Evolutionary conservation across 108 stramenopile species (phyloP), one percentile per base, ranked within the genome.

Genomic region (Stephanodiscus minutulus): DNA sequence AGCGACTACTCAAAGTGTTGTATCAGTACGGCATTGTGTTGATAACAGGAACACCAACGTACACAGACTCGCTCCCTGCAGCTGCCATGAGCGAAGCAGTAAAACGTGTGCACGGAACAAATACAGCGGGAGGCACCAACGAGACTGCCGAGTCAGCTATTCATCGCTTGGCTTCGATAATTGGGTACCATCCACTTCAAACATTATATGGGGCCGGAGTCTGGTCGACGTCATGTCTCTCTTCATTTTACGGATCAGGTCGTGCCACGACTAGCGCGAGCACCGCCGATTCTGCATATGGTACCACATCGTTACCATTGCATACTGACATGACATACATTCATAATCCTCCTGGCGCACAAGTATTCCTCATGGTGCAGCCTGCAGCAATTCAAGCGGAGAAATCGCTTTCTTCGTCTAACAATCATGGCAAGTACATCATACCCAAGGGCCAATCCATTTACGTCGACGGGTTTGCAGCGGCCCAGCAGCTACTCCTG

Each of bases 321-420:
- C 93, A 94, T 72, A 94, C 93, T 9, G 93, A 94, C 65, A 87
- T 91, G 86, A 90, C 87, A 4, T 94, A 94, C 78, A 58, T 80
- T 47, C 74, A 70, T 20, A 86, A 83, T 76, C 93, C 93, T 29
- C 90, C 93, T 36, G 93, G 93, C 43, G 79, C 90, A 52, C 93
- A 94, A 68, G 88, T 94, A 27, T 94, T 94, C 62, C 87, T 89
- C 55, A 91, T 94, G 90, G 86, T 86, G 5, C 81, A 82, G 52
- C 93, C 90, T 53, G 90, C 92, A 13, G 27, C 35, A 5, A 24
- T 25, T 28, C 35, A 63, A 7, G 87, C 85, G 36, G 85, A 83
- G 37, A 85, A 84, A 57, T 83, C 77, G 41, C 22, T 1, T 5
- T 18, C 48, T 33, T 48, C 41, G 10, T 68, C 56, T 18, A 46